These are phyloP conservation scores for Didymella segeticola DNA, from an alignment of 2,329 filamentous ascomycete species.

Conservation along the genomic window DNA sequence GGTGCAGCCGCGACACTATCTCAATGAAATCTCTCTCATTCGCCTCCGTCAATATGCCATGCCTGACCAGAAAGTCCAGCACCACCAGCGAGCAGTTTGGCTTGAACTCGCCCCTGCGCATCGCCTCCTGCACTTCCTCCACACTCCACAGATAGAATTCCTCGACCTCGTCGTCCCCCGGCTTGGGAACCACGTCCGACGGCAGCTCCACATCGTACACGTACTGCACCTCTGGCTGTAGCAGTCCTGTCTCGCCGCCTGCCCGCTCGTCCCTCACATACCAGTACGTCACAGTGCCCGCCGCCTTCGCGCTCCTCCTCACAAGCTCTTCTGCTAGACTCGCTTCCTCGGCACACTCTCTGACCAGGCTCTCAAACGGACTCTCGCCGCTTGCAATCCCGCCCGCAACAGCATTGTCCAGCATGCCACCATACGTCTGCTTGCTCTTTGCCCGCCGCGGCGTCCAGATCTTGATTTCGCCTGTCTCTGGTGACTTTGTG, in stretches of 20 bases:
- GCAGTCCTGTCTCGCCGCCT: slow-evolving; percentile 79
- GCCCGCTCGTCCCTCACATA: slow-evolving; percentile 77
- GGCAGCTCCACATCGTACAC: slow-evolving; percentile 87
- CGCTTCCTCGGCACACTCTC: slow-evolving; percentile 90
- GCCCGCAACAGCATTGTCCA: slow-evolving; percentile 93
- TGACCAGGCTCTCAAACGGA: slow-evolving; percentile 80
- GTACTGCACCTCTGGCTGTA: slow-evolving; percentile 92
- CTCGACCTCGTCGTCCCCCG: slow-evolving; percentile 88
- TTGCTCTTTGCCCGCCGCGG: slow-evolving; percentile 78
- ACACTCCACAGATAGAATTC: slow-evolving; percentile 80
- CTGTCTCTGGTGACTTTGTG: slow-evolving; percentile 45
- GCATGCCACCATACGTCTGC: slow-evolving; percentile 86
- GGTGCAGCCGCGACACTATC: slow-evolving; percentile 77
- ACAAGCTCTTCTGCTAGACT: slow-evolving; percentile 75
- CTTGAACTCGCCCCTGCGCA: slow-evolving; percentile 82
- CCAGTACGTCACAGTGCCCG: slow-evolving; percentile 82
- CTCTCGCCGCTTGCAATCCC: slow-evolving; percentile 82
- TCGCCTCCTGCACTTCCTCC: slow-evolving; percentile 73
- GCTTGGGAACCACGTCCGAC: slow-evolving; percentile 70
- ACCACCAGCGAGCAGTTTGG: slow-evolving; percentile 87
- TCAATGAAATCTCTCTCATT: slow-evolving; percentile 81
- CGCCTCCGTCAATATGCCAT: slow-evolving; percentile 77
- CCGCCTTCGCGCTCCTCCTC: slow-evolving; percentile 62
- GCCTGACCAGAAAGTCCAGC: slow-evolving; percentile 88
- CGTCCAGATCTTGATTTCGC: slow-evolving; percentile 81